Conservation (phyloP, 2,329 filamentous ascomycete species). For the Clarireedia monteithiana region DNA sequence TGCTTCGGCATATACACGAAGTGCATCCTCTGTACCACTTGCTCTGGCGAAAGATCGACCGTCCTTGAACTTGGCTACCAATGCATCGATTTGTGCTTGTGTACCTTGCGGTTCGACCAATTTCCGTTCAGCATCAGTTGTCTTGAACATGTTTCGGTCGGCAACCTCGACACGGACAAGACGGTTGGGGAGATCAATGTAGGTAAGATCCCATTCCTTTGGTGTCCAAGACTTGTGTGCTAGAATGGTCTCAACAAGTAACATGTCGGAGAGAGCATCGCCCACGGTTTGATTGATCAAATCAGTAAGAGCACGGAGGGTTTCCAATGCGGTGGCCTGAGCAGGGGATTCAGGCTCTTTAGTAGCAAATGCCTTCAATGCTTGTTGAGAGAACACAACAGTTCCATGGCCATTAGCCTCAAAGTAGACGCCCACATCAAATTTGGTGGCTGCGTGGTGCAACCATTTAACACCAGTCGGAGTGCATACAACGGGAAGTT, state of each 20-base stretch:
- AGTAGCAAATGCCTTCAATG: constrained; percentile 68
- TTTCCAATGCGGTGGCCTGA: constrained; percentile 82
- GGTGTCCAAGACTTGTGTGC: constrained; percentile 90
- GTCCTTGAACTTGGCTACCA: constrained; percentile 84
- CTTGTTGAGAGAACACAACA: constrained; percentile 83
- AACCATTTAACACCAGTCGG: constrained; percentile 95
- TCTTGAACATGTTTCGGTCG: constrained; percentile 83
- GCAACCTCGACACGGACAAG: constrained; percentile 88
- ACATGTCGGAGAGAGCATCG: constrained; percentile 90
- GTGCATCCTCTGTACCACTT: constrained; percentile 91
- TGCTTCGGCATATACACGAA: constrained; percentile 92
- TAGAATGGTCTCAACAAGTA: constrained; percentile 91
- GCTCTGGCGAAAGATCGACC: constrained; percentile 87
- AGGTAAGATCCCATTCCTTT: constrained; percentile 86
- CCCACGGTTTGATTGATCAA: constrained; percentile 98
- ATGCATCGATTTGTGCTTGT: constrained; percentile 78
- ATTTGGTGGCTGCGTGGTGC: constrained; percentile 91
- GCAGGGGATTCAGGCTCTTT: constrained; percentile 83
- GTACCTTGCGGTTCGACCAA: constrained; percentile 71
- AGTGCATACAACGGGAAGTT: constrained; percentile 86
- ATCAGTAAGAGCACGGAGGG: constrained; percentile 73
- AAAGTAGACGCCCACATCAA: constrained; percentile 96
- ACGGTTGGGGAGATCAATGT: constrained; percentile 88
- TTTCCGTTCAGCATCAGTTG: constrained; percentile 85
- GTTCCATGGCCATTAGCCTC: constrained; percentile 98